Conservation (phyloP, 371 early-diverging fungal genomes). For the Parasitella parasitica region DNA sequence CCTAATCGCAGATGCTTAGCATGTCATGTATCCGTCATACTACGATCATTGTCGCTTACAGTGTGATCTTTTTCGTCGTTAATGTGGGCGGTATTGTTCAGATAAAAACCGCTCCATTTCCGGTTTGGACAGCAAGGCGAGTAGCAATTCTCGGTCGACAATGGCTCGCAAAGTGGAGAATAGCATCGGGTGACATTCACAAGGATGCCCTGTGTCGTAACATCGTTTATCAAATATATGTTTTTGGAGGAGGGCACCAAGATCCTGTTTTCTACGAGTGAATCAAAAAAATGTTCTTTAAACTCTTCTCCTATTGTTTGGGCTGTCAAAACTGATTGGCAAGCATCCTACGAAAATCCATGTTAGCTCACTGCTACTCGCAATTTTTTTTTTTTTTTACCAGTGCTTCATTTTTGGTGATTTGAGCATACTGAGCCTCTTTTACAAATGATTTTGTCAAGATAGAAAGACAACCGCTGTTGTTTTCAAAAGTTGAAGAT, state of each 20-base stretch:
- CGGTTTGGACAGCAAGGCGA: slow-evolving; percentile 14
- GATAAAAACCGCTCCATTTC: neutral
- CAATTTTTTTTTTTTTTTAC: slow-evolving; percentile 1
- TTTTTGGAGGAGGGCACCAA: slow-evolving; percentile 3
- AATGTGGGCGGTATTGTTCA: neutral
- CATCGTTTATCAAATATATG: slow-evolving; percentile 7
- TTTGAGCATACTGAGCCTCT: slow-evolving; percentile 23
- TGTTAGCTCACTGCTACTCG: too few relatives aligned
- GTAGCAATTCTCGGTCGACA: neutral
- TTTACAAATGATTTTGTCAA: slow-evolving; percentile 16
- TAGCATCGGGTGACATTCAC: slow-evolving; percentile 9
- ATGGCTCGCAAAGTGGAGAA: slow-evolving; percentile 9
- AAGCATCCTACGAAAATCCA: slow-evolving; percentile 16
- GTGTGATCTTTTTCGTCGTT: neutral
- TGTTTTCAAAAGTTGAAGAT: neutral
- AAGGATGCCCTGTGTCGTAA: slow-evolving; percentile 5
- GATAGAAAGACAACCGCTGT: slow-evolving; percentile 5
- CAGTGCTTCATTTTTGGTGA: slow-evolving; percentile 17
- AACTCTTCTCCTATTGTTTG: neutral
- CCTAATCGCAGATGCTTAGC: neutral
- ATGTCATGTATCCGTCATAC: too few relatives aligned
- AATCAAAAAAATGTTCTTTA: slow-evolving; percentile 2
- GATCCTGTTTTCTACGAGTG: slow-evolving; percentile 2
- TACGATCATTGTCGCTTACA: neutral
- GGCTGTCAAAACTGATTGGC: slow-evolving; percentile 2